These are phyloP conservation scores for Leishmania aethiopica DNA, from an alignment of 208 protist species.

Conservation along the genomic window DNA sequence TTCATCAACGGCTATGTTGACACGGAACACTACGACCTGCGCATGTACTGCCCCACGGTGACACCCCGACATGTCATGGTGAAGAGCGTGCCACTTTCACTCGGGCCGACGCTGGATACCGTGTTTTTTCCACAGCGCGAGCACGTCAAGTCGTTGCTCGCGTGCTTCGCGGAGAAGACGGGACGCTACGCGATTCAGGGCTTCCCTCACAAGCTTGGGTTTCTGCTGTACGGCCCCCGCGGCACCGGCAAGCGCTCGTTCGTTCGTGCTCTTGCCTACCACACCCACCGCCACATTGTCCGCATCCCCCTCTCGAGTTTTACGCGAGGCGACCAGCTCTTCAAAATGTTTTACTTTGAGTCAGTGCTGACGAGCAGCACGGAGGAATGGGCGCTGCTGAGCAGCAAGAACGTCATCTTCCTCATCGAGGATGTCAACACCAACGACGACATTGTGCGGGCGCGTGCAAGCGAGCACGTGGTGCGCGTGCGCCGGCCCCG, in stretches of 20 bases:
- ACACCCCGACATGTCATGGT: background rate
- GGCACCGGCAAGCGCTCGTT: conserved; percentile 36
- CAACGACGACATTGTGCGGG: conserved; percentile 8
- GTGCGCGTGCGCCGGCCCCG: conserved; percentile 9
- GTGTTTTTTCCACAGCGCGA: conserved; percentile 20
- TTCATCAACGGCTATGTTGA: conserved; percentile 21
- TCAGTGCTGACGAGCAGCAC: background rate
- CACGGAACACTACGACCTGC: conserved; percentile 4
- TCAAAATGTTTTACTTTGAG: conserved; percentile 26
- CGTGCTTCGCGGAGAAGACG: conserved; percentile 18
- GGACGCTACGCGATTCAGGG: conserved; percentile 28
- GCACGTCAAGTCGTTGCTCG: conserved; percentile 15
- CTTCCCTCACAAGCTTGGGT: conserved; percentile 32
- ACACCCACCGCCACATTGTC: conserved; percentile 32
- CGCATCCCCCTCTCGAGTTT: conserved; percentile 18
- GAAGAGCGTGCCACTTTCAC: conserved; percentile 6
- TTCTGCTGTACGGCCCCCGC: conserved; percentile 30
- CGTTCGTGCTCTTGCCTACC: conserved; percentile 27
- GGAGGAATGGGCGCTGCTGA: conserved; percentile 25
- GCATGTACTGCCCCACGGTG: conserved; percentile 12
- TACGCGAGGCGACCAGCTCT: conserved; percentile 21
- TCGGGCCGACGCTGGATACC: conserved; percentile 26
- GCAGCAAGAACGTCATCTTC: conserved; percentile 31
- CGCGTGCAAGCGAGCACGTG: background rate
- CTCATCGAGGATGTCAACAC: conserved; percentile 33